Percentiles rank a stretch among this genome's conserved stretches.
These are phyloP conservation scores for Chrysosporium keratinophilum DNA, from an alignment of 2,329 filamentous ascomycete genomes.

Conservation along the genomic window DNA sequence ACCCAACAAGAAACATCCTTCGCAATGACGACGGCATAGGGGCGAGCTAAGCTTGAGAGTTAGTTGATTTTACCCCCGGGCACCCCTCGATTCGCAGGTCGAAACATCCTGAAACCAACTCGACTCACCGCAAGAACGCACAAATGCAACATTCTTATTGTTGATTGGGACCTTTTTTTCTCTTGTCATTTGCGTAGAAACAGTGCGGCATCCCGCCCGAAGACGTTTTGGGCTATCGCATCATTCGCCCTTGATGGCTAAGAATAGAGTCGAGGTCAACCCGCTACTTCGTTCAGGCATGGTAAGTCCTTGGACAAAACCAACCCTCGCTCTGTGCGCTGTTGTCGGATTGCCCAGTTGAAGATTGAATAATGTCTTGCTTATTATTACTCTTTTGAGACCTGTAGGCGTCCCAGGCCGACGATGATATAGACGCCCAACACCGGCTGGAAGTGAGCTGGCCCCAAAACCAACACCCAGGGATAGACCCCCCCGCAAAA, in stretches of 20 bases:
- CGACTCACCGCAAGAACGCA: too few relatives aligned
- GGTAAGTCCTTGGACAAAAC: background rate
- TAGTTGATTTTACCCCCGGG: too few relatives aligned
- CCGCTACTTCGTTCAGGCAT: background rate
- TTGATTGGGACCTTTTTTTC: background rate
- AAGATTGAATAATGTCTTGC: background rate
- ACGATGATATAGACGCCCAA: slow-evolving; percentile 4
- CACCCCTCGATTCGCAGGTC: too few relatives aligned
- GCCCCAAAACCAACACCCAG: background rate
- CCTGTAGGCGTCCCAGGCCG: slow-evolving; percentile 1
- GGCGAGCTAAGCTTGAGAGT: too few relatives aligned
- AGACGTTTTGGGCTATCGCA: background rate
- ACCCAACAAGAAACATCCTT: too few relatives aligned
- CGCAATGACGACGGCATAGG: too few relatives aligned
- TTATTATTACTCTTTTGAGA: background rate
- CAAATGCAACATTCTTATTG: background rate
- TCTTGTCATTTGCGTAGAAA: background rate
- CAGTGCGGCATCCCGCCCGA: background rate
- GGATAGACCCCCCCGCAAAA: background rate
- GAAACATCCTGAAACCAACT: too few relatives aligned
- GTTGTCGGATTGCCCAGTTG: background rate
- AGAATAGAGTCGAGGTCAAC: background rate
- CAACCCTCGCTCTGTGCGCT: background rate
- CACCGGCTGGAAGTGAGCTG: slow-evolving; percentile 7
- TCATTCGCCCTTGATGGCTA: background rate